These are phyloP conservation scores for Crithidia brevicula DNA, from an alignment of 208 protist genomes.

Conservation along the genomic window DNA sequence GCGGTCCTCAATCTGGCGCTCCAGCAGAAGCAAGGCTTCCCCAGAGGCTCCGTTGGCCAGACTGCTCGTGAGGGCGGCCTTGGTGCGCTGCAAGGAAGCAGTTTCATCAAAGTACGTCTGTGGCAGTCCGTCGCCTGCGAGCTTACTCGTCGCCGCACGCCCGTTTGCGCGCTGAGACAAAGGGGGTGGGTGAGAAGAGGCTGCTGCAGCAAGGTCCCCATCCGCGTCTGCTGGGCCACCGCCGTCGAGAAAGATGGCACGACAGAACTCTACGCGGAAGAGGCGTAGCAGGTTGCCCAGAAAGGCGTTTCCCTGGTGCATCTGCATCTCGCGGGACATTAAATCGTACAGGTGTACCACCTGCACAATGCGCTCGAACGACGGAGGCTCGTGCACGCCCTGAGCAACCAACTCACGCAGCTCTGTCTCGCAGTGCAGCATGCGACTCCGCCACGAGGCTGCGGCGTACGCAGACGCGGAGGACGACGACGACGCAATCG, in stretches of 20 bases:
- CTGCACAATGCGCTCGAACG: conserved; percentile 42
- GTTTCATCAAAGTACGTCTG: conserved; percentile 86
- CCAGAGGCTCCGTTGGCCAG: conserved; percentile 59
- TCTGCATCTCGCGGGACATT: conserved; percentile 43
- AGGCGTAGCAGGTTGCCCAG: conserved; percentile 76
- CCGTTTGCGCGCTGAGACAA: neutral
- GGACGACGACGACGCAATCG: neutral
- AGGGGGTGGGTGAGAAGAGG: neutral
- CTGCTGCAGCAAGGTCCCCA: neutral
- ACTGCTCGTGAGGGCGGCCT: conserved; percentile 57
- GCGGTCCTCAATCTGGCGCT: conserved; percentile 52
- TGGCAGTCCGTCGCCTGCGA: conserved; percentile 14
- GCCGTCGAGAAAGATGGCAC: conserved; percentile 60
- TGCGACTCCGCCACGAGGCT: conserved; percentile 70
- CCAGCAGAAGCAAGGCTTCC: conserved; percentile 55
- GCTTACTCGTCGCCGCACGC: neutral
- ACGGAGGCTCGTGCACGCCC: conserved; percentile 53
- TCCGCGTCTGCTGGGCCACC: neutral
- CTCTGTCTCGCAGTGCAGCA: conserved; percentile 80
- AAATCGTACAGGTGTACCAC: conserved; percentile 72
- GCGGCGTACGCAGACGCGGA: neutral
- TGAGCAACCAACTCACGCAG: conserved; percentile 73
- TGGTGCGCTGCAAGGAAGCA: conserved; percentile 65
- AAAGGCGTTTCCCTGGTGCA: conserved; percentile 49
- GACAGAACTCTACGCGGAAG: conserved; percentile 86